Evolutionary conservation across 2,329 filamentous ascomycete species (phyloP).

Genomic region (Penicillium sumatraense): DNA sequence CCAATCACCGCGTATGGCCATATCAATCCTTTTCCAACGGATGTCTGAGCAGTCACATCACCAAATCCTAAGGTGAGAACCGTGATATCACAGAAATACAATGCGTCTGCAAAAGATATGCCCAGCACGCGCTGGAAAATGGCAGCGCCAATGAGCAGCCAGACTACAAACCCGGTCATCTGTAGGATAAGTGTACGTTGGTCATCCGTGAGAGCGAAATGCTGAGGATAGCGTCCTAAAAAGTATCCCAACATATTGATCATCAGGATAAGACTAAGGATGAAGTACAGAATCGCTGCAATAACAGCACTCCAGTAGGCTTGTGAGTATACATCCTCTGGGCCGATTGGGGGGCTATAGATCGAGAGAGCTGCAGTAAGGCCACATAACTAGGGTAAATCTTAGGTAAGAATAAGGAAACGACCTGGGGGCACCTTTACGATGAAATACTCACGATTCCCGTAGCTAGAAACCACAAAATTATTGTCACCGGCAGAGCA

Average conservation of each 20-base stretch:
- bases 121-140: slow-evolving; percentile 74
- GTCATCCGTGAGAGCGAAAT: slow-evolving; percentile 76
- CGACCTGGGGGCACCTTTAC: not conserved
- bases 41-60: slow-evolving; percentile 61
- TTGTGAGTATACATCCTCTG: slow-evolving; percentile 69
- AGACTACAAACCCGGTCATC: slow-evolving; percentile 82
- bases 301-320: slow-evolving; percentile 87
- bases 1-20: slow-evolving; percentile 84
- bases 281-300: slow-evolving; percentile 76
- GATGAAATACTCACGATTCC: slow-evolving; percentile 57
- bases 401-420: not conserved
- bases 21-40: slow-evolving; percentile 70
- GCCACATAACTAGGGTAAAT: slow-evolving; percentile 63
- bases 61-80: slow-evolving; percentile 66
- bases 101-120: slow-evolving; percentile 76
- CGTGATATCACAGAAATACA: slow-evolving; percentile 79
- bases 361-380: slow-evolving; percentile 69
- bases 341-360: slow-evolving; percentile 56
- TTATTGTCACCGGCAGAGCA: slow-evolving; percentile 80
- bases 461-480: slow-evolving; percentile 72
- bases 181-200: slow-evolving; percentile 90
- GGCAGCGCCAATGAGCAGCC: slow-evolving; percentile 76
- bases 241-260: slow-evolving; percentile 80
- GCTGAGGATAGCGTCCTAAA: slow-evolving; percentile 74
- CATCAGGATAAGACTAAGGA: slow-evolving; percentile 76